Evolutionary conservation across 139 green algal genomes (phyloP), one percentile per base, ranked within the genome.

Genomic region (Edaphochlamys debaryana): DNA sequence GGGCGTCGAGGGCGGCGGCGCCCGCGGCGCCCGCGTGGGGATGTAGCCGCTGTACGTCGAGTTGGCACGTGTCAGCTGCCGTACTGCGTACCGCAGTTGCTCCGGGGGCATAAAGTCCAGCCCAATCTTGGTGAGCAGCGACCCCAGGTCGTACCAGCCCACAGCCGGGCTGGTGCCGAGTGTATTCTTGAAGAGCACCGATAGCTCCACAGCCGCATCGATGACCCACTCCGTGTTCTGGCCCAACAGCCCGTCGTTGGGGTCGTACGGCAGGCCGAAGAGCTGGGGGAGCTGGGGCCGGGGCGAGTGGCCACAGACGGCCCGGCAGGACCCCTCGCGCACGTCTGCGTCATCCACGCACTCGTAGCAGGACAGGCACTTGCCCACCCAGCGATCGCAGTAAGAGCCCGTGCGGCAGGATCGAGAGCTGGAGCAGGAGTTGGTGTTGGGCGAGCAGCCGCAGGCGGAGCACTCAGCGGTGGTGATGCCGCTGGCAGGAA

Each of bases 311-410:
- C 70, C 70, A 48, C 70, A 78, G 19, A 37, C 32, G 8, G 13
- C 13, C 32, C 70, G 70, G 70, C 70, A 78, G n/a, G 42, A 63
- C n/a, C 45, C 45, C 45, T 56, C 70, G 17, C 45, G 32, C n/a
- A 78, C 70, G 48, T 78, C 70, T 20, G 20, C 54, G 54, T 79
- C 72, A 25, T 68, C 54, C 25, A 69, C 27, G 54, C 72, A 79
- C 54, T 79, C 72, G 54, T 79, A 79, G 54, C 72, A 79, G 72
- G 32, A 54, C 15, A 79, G 15, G 72, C 72, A 79, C 11, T 8
- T 17, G 36, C 37, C 25, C 25, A 15, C 23, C 45, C 32, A 42
- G 29, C 5, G 3, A 37, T 67, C n/a, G 72, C 54, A 69, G 72
- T 50, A 79, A 27, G 52, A 69, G 52, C 72, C 72, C 27, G 72